Evolutionary conservation across 257 asterid genomes (phyloP), one percentile per base, ranked within the genome.

Genomic region (Linderniella brevidens): DNA sequence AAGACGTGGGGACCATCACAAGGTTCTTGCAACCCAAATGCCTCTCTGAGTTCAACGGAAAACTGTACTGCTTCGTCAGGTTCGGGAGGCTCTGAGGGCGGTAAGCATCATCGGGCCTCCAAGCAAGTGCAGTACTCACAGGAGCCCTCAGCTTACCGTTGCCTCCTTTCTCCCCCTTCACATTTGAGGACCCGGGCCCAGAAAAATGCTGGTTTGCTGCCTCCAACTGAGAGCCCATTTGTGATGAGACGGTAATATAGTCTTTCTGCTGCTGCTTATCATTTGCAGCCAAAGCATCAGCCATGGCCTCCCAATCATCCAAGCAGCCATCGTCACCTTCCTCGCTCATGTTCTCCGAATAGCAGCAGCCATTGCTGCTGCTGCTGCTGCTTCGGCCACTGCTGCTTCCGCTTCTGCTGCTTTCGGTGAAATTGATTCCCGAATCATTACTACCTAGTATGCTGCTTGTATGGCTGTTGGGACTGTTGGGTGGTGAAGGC

Each of bases 301-400:
- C 96, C 63, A 81, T 60, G 50, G 93, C 78, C 59, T 88, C 98
- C 98, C 98, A 88, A 63, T 88, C 98, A 55, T 84, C 98, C 65
- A 82, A 69, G 67, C 93, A 77, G 1, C 62, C 87, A 58, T 74
- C 78, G 51, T 78, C 84, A 16, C 55, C 82, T 32, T 72, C 92
- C 49, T 80, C 88, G 41, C 74, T 90, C 32, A n/a, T n/a, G n/a
- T 73, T 93, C 38, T 76, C 76, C 64, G 67, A 54, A 66, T 65
- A 57, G 17, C 80, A 80, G 68, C 70, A 72, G 18, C 73, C 69
- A 17, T 75, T 83, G 48, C 80, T 75, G 53, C 79, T 57, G 38
- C 79, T 64, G 62, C 75, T 68, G 48, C 92, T 77, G 58, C 87
- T 68, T 13, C 64, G 62, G 45, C 73, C 63, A n/a, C 70, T 67